These are phyloP conservation scores for Irineochytrium annulatum DNA, from an alignment of 192 early-diverging fungal species.

Conservation along the genomic window DNA sequence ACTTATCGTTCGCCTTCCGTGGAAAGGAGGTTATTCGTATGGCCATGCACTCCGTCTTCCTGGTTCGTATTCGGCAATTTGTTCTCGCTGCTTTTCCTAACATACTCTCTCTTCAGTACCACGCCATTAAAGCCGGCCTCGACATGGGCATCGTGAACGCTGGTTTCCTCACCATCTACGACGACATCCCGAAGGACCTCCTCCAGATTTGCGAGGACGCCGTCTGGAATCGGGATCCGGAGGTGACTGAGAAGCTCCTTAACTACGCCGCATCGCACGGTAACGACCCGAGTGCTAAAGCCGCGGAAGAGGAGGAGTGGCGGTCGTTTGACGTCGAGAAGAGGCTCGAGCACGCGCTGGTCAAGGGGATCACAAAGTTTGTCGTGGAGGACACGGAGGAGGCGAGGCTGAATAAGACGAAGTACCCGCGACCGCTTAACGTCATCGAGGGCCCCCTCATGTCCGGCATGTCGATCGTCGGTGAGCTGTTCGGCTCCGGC, in stretches of 20 bases:
- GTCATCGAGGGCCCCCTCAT: slow-evolving; percentile 97
- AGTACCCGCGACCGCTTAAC: slow-evolving; percentile 83
- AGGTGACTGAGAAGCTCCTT: slow-evolving; percentile 91
- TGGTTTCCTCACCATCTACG: slow-evolving; percentile 92
- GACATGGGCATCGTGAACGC: slow-evolving; percentile 99
- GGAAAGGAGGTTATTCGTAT: slow-evolving; percentile 88
- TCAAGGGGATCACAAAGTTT: slow-evolving; percentile 93
- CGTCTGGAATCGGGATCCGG: slow-evolving; percentile 86
- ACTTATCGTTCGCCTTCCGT: slow-evolving; percentile 96
- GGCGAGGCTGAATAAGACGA: slow-evolving; percentile 66
- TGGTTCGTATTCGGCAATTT: slow-evolving; percentile 29
- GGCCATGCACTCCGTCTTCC: slow-evolving; percentile 95
- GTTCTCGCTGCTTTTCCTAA: background rate
- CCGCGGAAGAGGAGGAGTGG: slow-evolving; percentile 85
- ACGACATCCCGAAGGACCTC: slow-evolving; percentile 93
- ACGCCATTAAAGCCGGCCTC: slow-evolving; percentile 79
- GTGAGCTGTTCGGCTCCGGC: slow-evolving; percentile 89
- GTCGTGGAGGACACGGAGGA: slow-evolving; percentile 93
- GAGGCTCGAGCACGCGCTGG: slow-evolving; percentile 76
- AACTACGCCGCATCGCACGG: slow-evolving; percentile 80
- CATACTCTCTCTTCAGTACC: slow-evolving; percentile 40
- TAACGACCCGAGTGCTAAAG: slow-evolving; percentile 48
- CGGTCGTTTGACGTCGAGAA: slow-evolving; percentile 65
- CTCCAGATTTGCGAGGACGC: slow-evolving; percentile 89
- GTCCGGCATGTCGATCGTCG: slow-evolving; percentile 90